phyloP scores from a whole-genome alignment of 176 grass and related monocot species.

The Zea luxurians region DNA sequence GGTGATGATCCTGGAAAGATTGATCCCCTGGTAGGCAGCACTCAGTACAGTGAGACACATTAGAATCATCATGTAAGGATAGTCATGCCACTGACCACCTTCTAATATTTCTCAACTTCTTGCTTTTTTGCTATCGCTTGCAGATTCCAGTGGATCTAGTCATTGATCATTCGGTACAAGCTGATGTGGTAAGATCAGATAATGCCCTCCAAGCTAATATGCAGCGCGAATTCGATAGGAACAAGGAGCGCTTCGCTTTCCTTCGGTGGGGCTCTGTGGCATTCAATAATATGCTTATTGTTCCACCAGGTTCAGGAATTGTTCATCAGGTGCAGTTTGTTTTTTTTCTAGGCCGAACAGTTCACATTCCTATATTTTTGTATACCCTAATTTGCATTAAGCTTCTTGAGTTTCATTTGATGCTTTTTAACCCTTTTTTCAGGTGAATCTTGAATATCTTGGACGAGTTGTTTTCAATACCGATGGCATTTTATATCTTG shows the following conservation, averaged over 20 bases:
- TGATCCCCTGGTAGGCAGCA: slow-evolving; percentile 14
- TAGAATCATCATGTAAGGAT: not conserved
- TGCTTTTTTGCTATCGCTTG: not conserved
- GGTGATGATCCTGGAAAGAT: slow-evolving; percentile 16
- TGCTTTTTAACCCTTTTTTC: not conserved
- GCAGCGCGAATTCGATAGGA: slow-evolving; percentile 11
- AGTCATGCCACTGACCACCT: not conserved
- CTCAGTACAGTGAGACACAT: not conserved
- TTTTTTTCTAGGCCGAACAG: not conserved
- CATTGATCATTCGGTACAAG: slow-evolving; percentile 25
- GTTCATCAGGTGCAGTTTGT: slow-evolving; percentile 23
- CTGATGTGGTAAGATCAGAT: slow-evolving; percentile 23
- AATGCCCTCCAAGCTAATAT: slow-evolving; percentile 29
- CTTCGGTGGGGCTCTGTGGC: slow-evolving; percentile 16
- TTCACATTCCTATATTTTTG: not conserved
- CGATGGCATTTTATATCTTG: slow-evolving; percentile 18
- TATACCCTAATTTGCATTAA: not conserved
- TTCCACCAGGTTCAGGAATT: slow-evolving; percentile 34
- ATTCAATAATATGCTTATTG: slow-evolving; percentile 36
- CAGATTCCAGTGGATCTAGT: slow-evolving; percentile 26
- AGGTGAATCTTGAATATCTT: slow-evolving; percentile 29
- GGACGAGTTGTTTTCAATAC: slow-evolving; percentile 33
- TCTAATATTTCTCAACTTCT: not conserved
- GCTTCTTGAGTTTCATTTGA: not conserved
- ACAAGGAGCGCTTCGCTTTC: slow-evolving; percentile 19